These are phyloP conservation scores for Tulasnella sp. DNA, from an alignment of 768 basidiomycete species.

Conservation along the genomic window DNA sequence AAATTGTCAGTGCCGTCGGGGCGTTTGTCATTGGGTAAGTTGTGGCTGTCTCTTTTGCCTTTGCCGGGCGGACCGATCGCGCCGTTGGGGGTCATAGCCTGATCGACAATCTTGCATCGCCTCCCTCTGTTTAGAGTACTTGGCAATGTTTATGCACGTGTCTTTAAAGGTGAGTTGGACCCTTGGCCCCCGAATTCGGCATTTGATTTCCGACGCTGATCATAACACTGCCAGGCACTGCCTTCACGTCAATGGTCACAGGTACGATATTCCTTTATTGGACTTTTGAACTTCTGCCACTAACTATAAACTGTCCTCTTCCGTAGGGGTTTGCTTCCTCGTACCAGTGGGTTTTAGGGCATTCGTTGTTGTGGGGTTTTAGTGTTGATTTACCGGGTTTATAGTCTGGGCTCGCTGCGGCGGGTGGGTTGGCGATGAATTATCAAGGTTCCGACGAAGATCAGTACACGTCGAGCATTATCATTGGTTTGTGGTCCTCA, in stretches of 20 bases:
- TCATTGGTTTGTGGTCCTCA: conserved; percentile 70
- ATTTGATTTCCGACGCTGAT: background rate
- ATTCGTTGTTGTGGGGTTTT: no score
- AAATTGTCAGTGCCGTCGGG: conserved; percentile 73
- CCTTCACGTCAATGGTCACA: conserved; percentile 84
- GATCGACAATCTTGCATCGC: conserved; percentile 49
- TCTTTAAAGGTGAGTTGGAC: conserved; percentile 25
- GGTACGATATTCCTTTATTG: background rate
- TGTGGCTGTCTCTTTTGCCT: background rate
- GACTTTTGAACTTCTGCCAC: background rate
- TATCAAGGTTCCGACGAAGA: conserved; percentile 21
- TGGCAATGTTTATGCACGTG: conserved; percentile 70
- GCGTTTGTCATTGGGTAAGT: conserved; percentile 40
- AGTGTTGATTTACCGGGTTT: conserved; percentile 3
- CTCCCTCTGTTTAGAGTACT: conserved; percentile 29
- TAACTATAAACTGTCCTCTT: background rate
- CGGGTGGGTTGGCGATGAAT: conserved; percentile 57
- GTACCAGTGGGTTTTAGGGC: conserved; percentile 53
- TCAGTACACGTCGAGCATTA: conserved; percentile 50
- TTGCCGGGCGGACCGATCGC: background rate
- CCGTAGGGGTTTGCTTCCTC: conserved; percentile 58
- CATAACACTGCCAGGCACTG: conserved; percentile 52
- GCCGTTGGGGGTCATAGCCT: conserved; percentile 26
- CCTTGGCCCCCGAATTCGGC: no score
- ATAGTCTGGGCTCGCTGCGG: conserved; percentile 57